Evolutionary conservation across 495 filamentous ascomycete species (phyloP), one percentile per base, ranked within the genome.

Genomic region (Parathielavia hyrcaniae): DNA sequence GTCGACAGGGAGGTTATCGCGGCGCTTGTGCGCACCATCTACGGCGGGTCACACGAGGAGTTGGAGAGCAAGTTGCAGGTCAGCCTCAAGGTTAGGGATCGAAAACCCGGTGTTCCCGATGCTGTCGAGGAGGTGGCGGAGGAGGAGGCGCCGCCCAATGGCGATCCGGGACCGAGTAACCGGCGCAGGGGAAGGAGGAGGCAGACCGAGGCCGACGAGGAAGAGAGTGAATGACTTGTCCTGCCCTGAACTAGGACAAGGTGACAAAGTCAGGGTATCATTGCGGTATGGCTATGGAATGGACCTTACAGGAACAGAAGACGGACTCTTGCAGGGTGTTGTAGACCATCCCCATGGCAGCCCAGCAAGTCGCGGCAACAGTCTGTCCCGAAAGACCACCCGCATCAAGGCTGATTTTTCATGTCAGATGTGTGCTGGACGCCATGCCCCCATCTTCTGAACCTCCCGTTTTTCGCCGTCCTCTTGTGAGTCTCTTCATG

Each of bases 1-100:
- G 85, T 98, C 35, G 86, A 85, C 3, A 81, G 82, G 53, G 77
- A 81, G 34, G 87, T 84, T 14, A 85, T 95, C 34, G 81, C 83
- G 14, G 82, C 81, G 2, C 65, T 97, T 50, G 83, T 92, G 4
- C 79, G 79, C 53, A 74, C 81, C 55, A 73, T 84, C 34, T 84
- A 81, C 70, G 80, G 77, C 32, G 70, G 72, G 9, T 67, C 68
- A 30, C 75, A 69, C 9, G 72, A 76, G 5, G 79, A 82, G 50
- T 65, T 86, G 22, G 75, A 81, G 50, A 75, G 71, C 62, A 79
- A 77, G 61, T 59, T 85, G 17, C 70, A 77, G 55, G 64, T 66
- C n/a, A 83, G 79, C 64, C 61, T 84, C 30, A 77, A 78, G n/a
- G 73, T 81, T 12, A 71, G 75, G 53, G 66, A 70, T 3, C 67